Evolutionary conservation across 192 early-diverging fungal species (phyloP).

Genomic region (Endogone sp.): DNA sequence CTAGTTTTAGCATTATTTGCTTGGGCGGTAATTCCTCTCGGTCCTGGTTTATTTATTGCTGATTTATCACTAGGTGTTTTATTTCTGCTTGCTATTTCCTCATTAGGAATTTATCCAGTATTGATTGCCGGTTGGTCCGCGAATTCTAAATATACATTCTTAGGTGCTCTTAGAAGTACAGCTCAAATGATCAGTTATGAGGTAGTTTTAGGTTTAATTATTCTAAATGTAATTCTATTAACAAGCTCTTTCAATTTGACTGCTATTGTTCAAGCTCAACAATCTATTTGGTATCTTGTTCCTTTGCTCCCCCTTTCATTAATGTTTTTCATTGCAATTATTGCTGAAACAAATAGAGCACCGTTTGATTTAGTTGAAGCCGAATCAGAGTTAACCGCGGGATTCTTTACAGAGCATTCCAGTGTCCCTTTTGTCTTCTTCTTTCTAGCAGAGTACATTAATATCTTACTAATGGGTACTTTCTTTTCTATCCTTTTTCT

Average conservation of each 20-base stretch:
- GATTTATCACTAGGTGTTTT: conserved; percentile 9
- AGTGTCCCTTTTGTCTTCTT: conserved; percentile 44
- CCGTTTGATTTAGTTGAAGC: conserved; percentile 50
- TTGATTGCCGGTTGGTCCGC: no score
- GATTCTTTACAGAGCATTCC: conserved; percentile 48
- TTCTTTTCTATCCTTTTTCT: conserved; percentile 47
- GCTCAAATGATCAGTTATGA: conserved; percentile 33
- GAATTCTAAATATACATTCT: conserved; percentile 43
- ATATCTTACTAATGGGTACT: conserved; percentile 39
- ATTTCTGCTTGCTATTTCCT: not conserved
- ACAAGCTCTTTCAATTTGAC: conserved; percentile 49
- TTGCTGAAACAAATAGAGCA: conserved; percentile 45
- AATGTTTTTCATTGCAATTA: conserved; percentile 40
- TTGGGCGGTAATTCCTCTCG: conserved; percentile 9
- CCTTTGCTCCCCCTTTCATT: conserved; percentile 41
- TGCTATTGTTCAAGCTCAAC: conserved; percentile 42
- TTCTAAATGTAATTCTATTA: conserved; percentile 45
- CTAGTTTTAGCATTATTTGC: conserved; percentile 4
- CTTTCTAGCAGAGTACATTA: conserved; percentile 41
- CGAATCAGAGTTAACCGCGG: conserved; percentile 40
- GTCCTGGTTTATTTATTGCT: conserved; percentile 7
- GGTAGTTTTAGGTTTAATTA: conserved; percentile 45
- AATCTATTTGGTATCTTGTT: conserved; percentile 40
- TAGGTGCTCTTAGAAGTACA: conserved; percentile 29
- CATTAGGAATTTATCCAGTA: not conserved